These are phyloP conservation scores for Echria macrotheca DNA, from an alignment of 495 filamentous ascomycete genomes.

Conservation along the genomic window DNA sequence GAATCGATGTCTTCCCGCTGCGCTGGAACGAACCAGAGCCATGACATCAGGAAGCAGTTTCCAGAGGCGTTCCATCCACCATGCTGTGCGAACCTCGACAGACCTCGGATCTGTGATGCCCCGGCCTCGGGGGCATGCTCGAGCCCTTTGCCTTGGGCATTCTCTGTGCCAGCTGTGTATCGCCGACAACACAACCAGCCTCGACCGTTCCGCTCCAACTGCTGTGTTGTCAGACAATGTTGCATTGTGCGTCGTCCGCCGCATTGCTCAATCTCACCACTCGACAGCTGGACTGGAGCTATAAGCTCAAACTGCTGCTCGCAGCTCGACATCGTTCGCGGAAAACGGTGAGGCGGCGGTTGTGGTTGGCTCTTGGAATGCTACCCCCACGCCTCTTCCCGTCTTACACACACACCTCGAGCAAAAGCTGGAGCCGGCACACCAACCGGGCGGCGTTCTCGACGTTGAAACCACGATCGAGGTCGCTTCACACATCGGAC, in stretches of 20 bases:
- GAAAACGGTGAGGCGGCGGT: too few relatives aligned
- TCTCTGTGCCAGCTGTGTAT: too few relatives aligned
- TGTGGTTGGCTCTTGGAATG: too few relatives aligned
- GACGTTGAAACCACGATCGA: too few relatives aligned
- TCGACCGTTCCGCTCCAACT: too few relatives aligned
- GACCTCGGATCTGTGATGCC: constrained; percentile 1
- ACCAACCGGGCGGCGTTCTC: too few relatives aligned
- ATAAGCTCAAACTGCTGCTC: too few relatives aligned
- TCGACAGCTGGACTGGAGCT: background rate
- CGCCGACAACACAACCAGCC: too few relatives aligned
- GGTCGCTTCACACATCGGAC: too few relatives aligned
- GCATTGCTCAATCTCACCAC: background rate
- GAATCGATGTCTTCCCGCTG: background rate
- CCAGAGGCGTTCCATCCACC: background rate
- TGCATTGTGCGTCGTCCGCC: constrained; percentile 2
- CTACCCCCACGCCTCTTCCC: constrained; percentile 3
- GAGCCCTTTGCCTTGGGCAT: background rate
- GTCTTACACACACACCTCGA: too few relatives aligned
- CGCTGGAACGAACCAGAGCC: background rate
- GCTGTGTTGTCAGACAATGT: constrained; percentile 6
- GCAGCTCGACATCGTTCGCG: too few relatives aligned
- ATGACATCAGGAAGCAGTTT: constrained; percentile 1
- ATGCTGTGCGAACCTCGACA: background rate
- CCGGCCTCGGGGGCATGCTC: constrained; percentile 6
- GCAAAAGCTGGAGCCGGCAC: too few relatives aligned